Evolutionary conservation across 2,329 filamentous ascomycete species (phyloP).

Genomic region (Trichoderma sp.): DNA sequence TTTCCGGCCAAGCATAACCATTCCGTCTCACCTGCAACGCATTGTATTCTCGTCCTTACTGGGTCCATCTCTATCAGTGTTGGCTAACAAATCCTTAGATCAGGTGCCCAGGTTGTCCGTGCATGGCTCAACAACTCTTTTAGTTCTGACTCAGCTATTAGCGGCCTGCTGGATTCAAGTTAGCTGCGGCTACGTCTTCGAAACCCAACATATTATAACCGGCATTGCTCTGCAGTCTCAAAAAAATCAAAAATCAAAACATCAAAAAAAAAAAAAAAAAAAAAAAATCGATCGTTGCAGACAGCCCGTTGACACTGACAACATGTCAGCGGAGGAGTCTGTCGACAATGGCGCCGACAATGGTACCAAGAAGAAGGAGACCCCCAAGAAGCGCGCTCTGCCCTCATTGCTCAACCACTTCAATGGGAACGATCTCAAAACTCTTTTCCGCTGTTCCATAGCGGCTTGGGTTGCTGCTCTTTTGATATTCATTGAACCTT

Average conservation of each 20-base stretch:
- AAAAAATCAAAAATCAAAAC: background rate
- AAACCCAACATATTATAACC: background rate
- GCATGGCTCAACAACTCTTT: background rate
- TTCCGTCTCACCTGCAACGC: background rate
- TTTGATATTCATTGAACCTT: conserved; percentile 47
- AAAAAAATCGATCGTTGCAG: background rate
- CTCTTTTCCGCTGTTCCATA: conserved; percentile 45
- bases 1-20: background rate
- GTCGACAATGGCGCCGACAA: background rate
- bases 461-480: conserved; percentile 47
- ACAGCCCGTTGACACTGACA: background rate
- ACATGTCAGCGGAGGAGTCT: background rate
- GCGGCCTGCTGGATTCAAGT: background rate
- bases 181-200: background rate
- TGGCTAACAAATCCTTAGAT: background rate
- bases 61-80: background rate
- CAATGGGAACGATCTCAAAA: conserved; percentile 47
- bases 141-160: background rate
- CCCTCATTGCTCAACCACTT: conserved; percentile 44
- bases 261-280: no score
- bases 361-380: background rate
- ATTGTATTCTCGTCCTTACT: background rate
- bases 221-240: background rate
- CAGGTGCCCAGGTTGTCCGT: background rate
- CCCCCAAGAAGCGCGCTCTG: conserved; percentile 13